Conservation (phyloP, 139 green algal genomes). For the Haematococcus lacustris region DNA sequence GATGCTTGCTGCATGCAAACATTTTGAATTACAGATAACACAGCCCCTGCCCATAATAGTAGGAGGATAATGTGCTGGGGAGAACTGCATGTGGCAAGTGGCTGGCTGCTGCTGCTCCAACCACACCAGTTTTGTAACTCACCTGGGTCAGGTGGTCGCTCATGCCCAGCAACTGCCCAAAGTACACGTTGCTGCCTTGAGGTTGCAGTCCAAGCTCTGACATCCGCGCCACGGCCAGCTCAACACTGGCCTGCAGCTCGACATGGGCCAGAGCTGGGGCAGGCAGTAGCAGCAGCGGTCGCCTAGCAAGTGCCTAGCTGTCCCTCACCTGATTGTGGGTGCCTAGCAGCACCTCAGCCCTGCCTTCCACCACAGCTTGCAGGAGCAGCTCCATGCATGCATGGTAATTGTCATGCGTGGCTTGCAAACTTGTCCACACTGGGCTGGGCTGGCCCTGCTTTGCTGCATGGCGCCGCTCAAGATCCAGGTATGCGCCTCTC, state of each 20-base stretch:
- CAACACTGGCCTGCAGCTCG: slow-evolving; percentile 65
- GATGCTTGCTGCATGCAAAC: too few relatives aligned
- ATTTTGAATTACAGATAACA: too few relatives aligned
- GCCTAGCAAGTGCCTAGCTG: slow-evolving; percentile 21
- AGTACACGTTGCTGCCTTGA: slow-evolving; percentile 54
- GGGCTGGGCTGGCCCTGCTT: slow-evolving; percentile 51
- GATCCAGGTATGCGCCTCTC: slow-evolving; percentile 56
- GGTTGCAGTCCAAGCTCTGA: slow-evolving; percentile 41
- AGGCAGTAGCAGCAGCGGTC: neutral
- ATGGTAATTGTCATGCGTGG: slow-evolving; percentile 73
- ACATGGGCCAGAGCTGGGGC: neutral
- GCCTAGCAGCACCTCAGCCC: slow-evolving; percentile 22
- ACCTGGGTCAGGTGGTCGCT: slow-evolving; percentile 69
- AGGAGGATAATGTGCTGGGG: too few relatives aligned
- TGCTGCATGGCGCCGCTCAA: slow-evolving; percentile 59
- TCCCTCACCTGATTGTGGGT: slow-evolving; percentile 65
- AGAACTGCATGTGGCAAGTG: too few relatives aligned
- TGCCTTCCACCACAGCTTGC: slow-evolving; percentile 15
- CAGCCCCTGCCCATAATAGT: too few relatives aligned
- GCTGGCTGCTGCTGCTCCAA: too few relatives aligned
- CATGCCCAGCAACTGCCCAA: slow-evolving; percentile 89
- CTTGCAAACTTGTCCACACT: slow-evolving; percentile 57
- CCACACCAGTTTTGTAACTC: neutral
- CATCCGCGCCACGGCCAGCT: slow-evolving; percentile 60
- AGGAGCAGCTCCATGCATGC: slow-evolving; percentile 40